Evolutionary conservation across 2,329 filamentous ascomycete genomes (phyloP), one percentile per base, ranked within the genome.

Genomic region (Botrytis sinoallii): DNA sequence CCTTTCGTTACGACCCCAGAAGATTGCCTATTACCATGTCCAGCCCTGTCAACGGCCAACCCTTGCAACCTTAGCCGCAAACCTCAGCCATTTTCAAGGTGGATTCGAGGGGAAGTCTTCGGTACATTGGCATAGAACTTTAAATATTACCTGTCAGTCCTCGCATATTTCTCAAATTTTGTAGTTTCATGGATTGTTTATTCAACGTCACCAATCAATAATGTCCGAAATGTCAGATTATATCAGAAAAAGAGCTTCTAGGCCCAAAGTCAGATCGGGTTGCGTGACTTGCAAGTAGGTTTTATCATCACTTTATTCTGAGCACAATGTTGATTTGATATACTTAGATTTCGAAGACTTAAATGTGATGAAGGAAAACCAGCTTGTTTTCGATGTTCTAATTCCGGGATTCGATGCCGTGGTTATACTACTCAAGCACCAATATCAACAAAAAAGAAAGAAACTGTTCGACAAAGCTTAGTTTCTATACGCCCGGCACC

Each of bases 291-390:
- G 29, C 73, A 71, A 74, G 71, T 89, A 63, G n/a, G 63, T 10
- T 35, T n/a, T 35, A n/a, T 59, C 42, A 10, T 57, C 12, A 46
- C 40, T 22, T n/a, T 52, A 20, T 52, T 32, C 9, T 3, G n/a
- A 46, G 32, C 42, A 57, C 20, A 60, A 38, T 38, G 25, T 60
- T 55, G 20, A 48, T 44, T 63, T 63, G 18, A 67, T 46, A 55
- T 38, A 44, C 35, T 46, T 42, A 79, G 78, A 72, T 79, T 80
- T 52, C 73, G 79, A 64, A 77, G 79, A 74, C 74, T 81, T 9
- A 80, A 80, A 74, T 80, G 79, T 44, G 79, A 77, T n/a, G 79
- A 80, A 67, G 78, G 77, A 35, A 76, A 75, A 48, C 79, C 79
- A 18, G 75, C 75, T 38, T 80, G 79, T 52, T 65, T 75, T 63